Evolutionary conservation across 192 early-diverging fungal species (phyloP).

Genomic region (Glomus cerebriforme): DNA sequence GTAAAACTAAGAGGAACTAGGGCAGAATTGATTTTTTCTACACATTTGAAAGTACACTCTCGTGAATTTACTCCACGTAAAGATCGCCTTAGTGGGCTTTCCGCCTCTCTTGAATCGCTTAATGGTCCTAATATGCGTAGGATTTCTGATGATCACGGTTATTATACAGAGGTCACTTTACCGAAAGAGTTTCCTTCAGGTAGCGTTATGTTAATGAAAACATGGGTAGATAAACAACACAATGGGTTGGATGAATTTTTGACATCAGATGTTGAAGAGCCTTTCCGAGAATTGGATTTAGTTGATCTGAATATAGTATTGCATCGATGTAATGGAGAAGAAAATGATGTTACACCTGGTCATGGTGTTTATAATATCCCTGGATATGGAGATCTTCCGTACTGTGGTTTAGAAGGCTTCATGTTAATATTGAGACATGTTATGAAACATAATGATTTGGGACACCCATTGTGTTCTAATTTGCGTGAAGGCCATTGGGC

Average conservation of each 20-base stretch:
- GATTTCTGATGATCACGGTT: conserved; percentile 52
- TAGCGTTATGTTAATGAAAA: conserved; percentile 73
- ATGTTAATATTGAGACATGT: conserved; percentile 79
- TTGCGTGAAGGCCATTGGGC: conserved; percentile 91
- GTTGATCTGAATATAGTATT: conserved; percentile 85
- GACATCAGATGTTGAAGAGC: conserved; percentile 62
- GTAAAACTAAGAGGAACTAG: conserved; percentile 62
- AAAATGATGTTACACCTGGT: conserved; percentile 74
- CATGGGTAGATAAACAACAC: conserved; percentile 54
- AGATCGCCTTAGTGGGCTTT: conserved; percentile 45
- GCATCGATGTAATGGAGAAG: conserved; percentile 87
- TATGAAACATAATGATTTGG: conserved; percentile 85
- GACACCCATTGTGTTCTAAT: conserved; percentile 89
- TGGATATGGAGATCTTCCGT: conserved; percentile 76
- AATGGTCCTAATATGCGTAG: conserved; percentile 49
- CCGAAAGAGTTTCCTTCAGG: conserved; percentile 81
- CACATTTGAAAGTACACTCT: conserved; percentile 52
- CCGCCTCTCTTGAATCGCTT: conserved; percentile 52
- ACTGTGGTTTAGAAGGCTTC: conserved; percentile 94
- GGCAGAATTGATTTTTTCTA: conserved; percentile 58
- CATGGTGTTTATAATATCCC: conserved; percentile 90
- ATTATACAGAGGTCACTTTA: conserved; percentile 62
- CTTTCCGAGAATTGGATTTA: conserved; percentile 59
- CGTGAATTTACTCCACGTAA: conserved; percentile 34
- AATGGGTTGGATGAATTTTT: conserved; percentile 60